phyloP scores from a whole-genome alignment of 2,329 filamentous ascomycete species.

The Aspergillus pseudoglaucus region DNA sequence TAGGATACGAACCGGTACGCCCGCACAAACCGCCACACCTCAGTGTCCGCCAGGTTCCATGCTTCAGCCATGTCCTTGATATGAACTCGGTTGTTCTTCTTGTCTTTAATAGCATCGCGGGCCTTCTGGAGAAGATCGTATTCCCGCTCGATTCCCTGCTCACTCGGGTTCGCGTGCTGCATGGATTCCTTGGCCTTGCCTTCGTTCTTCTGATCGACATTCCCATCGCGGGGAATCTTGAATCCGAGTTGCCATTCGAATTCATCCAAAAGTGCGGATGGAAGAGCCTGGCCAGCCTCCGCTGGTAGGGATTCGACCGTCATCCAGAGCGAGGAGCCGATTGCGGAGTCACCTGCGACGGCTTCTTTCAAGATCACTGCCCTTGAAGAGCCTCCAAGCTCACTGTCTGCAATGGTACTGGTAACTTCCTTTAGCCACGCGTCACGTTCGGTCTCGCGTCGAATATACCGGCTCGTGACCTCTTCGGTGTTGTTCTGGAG shows the following conservation, averaged over 20 bases:
- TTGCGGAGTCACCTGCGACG: conserved; percentile 62
- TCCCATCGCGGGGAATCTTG: conserved; percentile 54
- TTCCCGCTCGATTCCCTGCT: conserved; percentile 35
- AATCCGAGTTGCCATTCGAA: conserved; percentile 91
- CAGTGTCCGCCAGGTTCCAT: conserved; percentile 57
- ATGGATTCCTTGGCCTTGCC: conserved; percentile 26
- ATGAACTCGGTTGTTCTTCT: conserved; percentile 29
- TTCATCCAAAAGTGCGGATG: conserved; percentile 49
- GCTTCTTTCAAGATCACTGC: conserved; percentile 73
- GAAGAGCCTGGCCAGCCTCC: conserved; percentile 47
- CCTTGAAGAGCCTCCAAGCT: conserved; percentile 57
- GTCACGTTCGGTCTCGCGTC: conserved; percentile 65
- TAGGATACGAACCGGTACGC: conserved; percentile 43
- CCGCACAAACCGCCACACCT: conserved; percentile 58
- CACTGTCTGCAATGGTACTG: conserved; percentile 58
- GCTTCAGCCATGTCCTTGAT: conserved; percentile 43
- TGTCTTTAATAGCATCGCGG: conserved; percentile 39
- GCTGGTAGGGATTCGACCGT: conserved; percentile 58
- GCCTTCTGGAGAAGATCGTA: conserved; percentile 46
- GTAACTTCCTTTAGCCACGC: conserved; percentile 70
- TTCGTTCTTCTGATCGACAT: conserved; percentile 31
- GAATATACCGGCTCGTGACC: conserved; percentile 59
- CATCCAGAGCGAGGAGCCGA: conserved; percentile 69
- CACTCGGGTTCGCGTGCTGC: conserved; percentile 31
- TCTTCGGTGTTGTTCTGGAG: conserved; percentile 55